Conservation (phyloP, 306 rosid species). For the Cajanus cajan region DNA sequence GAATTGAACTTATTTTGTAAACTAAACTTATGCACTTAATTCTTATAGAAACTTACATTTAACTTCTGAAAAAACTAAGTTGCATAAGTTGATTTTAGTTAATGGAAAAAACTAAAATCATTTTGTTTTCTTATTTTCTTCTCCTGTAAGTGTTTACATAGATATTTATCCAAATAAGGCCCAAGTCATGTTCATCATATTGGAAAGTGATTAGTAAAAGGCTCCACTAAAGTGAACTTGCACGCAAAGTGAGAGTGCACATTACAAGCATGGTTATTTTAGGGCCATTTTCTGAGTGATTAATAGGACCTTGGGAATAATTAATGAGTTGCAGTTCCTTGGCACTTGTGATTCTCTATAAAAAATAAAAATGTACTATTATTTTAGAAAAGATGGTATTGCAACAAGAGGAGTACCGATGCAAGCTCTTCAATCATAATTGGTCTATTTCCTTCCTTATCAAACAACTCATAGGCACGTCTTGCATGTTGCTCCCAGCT, state of each 20-base stretch:
- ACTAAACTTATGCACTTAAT: no score
- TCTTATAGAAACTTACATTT: no score
- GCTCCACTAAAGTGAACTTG: neutral
- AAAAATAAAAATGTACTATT: slow-evolving; percentile 37
- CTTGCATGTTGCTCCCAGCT: slow-evolving; percentile 88
- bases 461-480: slow-evolving; percentile 77
- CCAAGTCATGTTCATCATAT: neutral
- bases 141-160: no score
- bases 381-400: neutral
- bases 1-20: no score
- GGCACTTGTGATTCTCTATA: neutral
- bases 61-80: no score
- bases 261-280: neutral
- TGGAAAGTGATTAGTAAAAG: neutral
- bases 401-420: slow-evolving; percentile 55
- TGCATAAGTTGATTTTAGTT: no score
- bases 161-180: no score
- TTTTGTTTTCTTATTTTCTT: no score
- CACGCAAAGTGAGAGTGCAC: neutral
- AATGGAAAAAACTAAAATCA: no score
- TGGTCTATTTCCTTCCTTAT: slow-evolving; percentile 82
- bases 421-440: slow-evolving; percentile 92
- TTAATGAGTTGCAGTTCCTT: neutral
- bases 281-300: neutral
- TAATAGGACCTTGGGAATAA: neutral